phyloP scores from a whole-genome alignment of 2,329 filamentous ascomycete genomes.

The Grosmannia penicillata region DNA sequence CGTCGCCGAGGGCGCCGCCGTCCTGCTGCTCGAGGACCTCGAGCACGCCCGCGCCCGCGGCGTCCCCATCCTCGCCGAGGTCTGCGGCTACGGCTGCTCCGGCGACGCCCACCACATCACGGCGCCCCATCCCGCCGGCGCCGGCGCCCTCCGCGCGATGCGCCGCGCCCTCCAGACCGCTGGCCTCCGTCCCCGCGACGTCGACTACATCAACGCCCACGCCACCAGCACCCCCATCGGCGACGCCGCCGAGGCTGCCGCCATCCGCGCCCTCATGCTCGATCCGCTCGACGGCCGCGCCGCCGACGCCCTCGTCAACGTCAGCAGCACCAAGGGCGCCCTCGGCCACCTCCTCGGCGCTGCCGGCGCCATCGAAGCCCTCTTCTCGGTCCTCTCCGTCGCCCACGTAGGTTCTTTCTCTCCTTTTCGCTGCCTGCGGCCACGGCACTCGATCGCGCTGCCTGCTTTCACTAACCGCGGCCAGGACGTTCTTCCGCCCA shows the following conservation, averaged over 20 bases:
- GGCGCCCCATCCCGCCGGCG: slow-evolving; percentile 68
- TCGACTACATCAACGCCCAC: slow-evolving; percentile 93
- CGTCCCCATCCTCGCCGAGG: slow-evolving; percentile 74
- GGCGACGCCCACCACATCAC: slow-evolving; percentile 92
- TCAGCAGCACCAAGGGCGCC: slow-evolving; percentile 90
- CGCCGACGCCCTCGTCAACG: slow-evolving; percentile 50
- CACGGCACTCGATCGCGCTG: too few species aligned
- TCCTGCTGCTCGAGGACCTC: slow-evolving; percentile 77
- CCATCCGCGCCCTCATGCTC: slow-evolving; percentile 64
- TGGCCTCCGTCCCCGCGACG: slow-evolving; percentile 46
- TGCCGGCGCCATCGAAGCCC: slow-evolving; percentile 76
- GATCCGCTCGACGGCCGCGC: slow-evolving; percentile 59
- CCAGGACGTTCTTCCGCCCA: slow-evolving; percentile 70
- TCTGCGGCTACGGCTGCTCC: slow-evolving; percentile 79
- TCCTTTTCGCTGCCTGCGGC: too few species aligned
- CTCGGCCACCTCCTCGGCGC: slow-evolving; percentile 85
- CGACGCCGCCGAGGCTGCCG: slow-evolving; percentile 74
- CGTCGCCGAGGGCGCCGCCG: slow-evolving; percentile 80
- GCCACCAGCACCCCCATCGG: slow-evolving; percentile 79
- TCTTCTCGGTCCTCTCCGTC: slow-evolving; percentile 71
- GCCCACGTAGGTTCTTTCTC: slow-evolving; percentile 45
- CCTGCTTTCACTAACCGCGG: neutral
- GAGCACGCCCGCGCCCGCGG: slow-evolving; percentile 71
- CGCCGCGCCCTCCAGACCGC: slow-evolving; percentile 64
- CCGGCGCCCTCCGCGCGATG: slow-evolving; percentile 76